Evolutionary conservation across 306 rosid genomes (phyloP).

Genomic region (Vicia villosa): DNA sequence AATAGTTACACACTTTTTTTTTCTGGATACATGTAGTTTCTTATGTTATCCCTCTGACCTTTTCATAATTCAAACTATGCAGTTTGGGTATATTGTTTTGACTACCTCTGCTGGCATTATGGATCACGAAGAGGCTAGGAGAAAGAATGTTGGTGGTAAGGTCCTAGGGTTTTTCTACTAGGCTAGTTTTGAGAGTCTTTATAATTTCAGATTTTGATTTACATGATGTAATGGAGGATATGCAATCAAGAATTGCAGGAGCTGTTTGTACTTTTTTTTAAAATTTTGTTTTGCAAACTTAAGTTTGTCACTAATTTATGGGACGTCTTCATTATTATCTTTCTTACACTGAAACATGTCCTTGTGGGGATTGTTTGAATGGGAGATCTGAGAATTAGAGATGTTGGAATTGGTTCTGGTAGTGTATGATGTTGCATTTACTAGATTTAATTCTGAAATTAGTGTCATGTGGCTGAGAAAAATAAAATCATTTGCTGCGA

Average conservation of each 20-base stretch:
- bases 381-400: not conserved
- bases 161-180: constrained; percentile 7
- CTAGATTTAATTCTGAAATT: not conserved
- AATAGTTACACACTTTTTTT: no score
- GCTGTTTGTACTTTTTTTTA: not conserved
- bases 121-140: constrained; percentile 17
- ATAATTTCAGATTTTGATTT: not conserved
- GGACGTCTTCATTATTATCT: not conserved
- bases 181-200: not conserved
- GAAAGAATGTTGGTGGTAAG: constrained; percentile 12
- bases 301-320: not conserved
- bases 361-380: not conserved
- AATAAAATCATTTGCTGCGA: no score
- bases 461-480: no score
- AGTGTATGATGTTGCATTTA: not conserved
- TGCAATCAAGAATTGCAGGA: not conserved
- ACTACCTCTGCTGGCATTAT: constrained; percentile 13
- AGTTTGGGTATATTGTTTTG: constrained; percentile 10
- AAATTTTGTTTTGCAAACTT: not conserved
- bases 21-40: not conserved
- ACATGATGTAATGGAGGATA: not conserved
- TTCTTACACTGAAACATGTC: not conserved
- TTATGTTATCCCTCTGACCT: not conserved
- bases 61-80: not conserved
- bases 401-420: not conserved